Evolutionary conservation across 1,139 yeast genomes (phyloP), one percentile per base, ranked within the genome.

Genomic region (Taphrina confusa): DNA sequence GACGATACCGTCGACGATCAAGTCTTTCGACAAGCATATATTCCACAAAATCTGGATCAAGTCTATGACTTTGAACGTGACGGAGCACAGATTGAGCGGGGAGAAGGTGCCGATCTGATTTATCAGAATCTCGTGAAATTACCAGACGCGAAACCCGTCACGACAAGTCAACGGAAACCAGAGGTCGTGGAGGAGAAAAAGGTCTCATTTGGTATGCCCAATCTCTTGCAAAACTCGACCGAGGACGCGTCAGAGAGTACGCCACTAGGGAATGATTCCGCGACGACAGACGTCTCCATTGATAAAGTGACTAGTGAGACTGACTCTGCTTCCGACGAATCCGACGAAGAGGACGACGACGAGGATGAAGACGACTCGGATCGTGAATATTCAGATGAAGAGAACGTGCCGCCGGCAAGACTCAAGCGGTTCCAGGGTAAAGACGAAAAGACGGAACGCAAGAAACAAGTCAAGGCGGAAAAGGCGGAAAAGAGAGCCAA

Each of bases 401-500:
- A 40, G 6, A 45, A 37, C 20, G 44, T 46, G 14, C 55, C 42
- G 18, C 57, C 68, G 66, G 36, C 70, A 63, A 79, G 75, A 73
- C 40, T 82, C 78, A 55, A 74, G 52, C 68, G 74, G 80, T 66
- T 94, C 95, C 27, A 91, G 88, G 72, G 84, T 37, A 49, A 84
- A 70, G 78, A 79, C 70, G 94, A 87, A 68, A 95, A 91, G 69
- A 86, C 90, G 69, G 84, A 82, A 52, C 80, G 97, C 61, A 94
- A 94, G 73, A 85, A 85, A 68, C 86, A 85, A 23, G 85, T 89
- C 20, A 92, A 89, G 71, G 86, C 83, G 40, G 89, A 84, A 14
- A 87, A 89, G 64, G 86, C 85, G 68, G 97, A 91, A 68, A 90
- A 87, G 75, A 80, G 98, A 62, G 85, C 89, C 70, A 84, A 84